Percentiles rank a stretch among this genome's conserved stretches.
phyloP scores from a whole-genome alignment of 2,329 filamentous ascomycete species.

The Metarhizium humberi region DNA sequence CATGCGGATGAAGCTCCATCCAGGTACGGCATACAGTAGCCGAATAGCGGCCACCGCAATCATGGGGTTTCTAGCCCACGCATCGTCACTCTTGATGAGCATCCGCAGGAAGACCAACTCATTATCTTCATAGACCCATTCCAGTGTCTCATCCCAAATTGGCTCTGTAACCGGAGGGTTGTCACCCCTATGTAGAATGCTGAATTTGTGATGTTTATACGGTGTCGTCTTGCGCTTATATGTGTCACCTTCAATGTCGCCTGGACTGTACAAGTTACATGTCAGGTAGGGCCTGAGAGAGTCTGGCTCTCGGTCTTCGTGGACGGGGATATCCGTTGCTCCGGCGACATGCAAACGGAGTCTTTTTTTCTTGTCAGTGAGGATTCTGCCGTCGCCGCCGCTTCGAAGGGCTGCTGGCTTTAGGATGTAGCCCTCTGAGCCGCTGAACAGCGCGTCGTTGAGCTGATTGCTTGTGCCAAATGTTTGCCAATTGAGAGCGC shows the following conservation, averaged over 20 bases:
- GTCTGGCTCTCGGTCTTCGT: conserved; percentile 37
- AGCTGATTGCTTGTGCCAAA: conserved; percentile 58
- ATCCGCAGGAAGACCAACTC: conserved; percentile 56
- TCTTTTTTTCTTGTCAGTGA: conserved; percentile 35
- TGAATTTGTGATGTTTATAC: conserved; percentile 50
- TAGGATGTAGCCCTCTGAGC: conserved; percentile 55
- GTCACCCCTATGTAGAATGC: conserved; percentile 46
- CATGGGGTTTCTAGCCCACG: conserved; percentile 52
- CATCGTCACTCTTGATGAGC: conserved; percentile 58
- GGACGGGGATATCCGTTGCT: conserved; percentile 51
- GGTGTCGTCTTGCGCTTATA: conserved; percentile 52
- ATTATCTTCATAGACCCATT: conserved; percentile 61
- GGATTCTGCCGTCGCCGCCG: conserved; percentile 42
- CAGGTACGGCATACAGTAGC: conserved; percentile 43
- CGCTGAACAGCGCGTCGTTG: conserved; percentile 58
- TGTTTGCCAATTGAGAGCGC: conserved; percentile 61
- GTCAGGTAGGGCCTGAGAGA: conserved; percentile 56
- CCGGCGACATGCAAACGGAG: conserved; percentile 52
- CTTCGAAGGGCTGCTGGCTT: conserved; percentile 52
- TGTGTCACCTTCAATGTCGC: conserved; percentile 34
- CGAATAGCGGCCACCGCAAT: conserved; percentile 53
- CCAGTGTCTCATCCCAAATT: conserved; percentile 55
- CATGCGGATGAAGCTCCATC: conserved; percentile 57
- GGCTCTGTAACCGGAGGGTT: conserved; percentile 52
- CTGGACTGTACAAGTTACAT: conserved; percentile 52